Percentiles rank a stretch among this genome's conserved stretches.
Evolutionary conservation across 1,139 yeast species (phyloP).

Genomic region (Saccharomyces hybrid): DNA sequence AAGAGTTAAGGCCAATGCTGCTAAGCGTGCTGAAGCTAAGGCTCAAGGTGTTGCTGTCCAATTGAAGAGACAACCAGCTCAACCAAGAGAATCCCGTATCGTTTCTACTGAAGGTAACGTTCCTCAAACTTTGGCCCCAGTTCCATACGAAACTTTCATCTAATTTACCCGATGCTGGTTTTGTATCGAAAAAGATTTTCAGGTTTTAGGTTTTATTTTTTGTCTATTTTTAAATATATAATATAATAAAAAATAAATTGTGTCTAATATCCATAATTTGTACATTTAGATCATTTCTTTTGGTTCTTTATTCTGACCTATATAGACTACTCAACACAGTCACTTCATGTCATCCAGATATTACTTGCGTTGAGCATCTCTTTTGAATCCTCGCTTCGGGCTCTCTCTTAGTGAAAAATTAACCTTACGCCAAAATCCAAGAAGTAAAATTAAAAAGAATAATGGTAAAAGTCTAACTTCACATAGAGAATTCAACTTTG

Average conservation of each 20-base stretch:
- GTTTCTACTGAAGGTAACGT: conserved; percentile 70
- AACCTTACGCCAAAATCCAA: background rate
- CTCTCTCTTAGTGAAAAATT: background rate
- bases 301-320: background rate
- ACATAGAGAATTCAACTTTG: background rate
- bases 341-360: background rate
- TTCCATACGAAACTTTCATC: conserved; percentile 98
- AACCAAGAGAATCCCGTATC: conserved; percentile 89
- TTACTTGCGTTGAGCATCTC: background rate
- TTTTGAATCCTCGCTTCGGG: background rate
- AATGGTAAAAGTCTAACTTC: background rate
- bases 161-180: conserved; percentile 36
- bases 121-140: conserved; percentile 98
- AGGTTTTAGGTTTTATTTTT: conserved; percentile 1
- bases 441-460: background rate
- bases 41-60: conserved; percentile 83
- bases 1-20: conserved; percentile 97
- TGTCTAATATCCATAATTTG: conserved; percentile 1
- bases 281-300: background rate
- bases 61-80: conserved; percentile 97
- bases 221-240: conserved; percentile 5
- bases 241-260: conserved; percentile 4
- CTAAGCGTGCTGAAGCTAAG: conserved; percentile 89
- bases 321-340: background rate
- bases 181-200: background rate